A percentile compares a stretch with the other conserved stretches of the same genome.
Evolutionary conservation across 441 rosid species (phyloP).

Genomic region (Adansonia rubrostipa): DNA sequence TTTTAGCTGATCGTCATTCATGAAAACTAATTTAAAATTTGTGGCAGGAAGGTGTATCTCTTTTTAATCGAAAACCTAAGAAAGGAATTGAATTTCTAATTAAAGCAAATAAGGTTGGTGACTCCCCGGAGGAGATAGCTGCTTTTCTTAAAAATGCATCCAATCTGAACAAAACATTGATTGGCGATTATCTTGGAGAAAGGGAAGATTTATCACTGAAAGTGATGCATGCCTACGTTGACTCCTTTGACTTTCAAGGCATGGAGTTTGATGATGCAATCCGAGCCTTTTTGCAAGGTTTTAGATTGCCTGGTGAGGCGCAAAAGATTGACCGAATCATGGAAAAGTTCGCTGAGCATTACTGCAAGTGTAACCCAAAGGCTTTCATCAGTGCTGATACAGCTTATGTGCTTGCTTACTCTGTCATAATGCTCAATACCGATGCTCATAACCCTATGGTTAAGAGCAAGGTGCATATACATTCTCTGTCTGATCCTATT

Average conservation of each 20-base stretch:
- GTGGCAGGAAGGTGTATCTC: conserved; percentile 99
- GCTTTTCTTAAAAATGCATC: conserved; percentile 85
- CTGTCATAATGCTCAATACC: conserved; percentile 95
- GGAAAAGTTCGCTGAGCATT: conserved; percentile 98
- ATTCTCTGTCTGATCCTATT: conserved; percentile 27
- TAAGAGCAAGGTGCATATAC: conserved; percentile 82
- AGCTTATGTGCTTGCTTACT: conserved; percentile 97
- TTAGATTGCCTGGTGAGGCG: conserved; percentile 99
- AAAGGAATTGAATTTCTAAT: conserved; percentile 97
- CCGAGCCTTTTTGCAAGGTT: conserved; percentile 82
- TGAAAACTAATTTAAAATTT: conserved; percentile 50
- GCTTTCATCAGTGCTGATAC: conserved; percentile 95
- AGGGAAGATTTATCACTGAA: conserved; percentile 89
- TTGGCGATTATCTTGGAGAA: conserved; percentile 99
- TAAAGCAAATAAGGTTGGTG: conserved; percentile 94
- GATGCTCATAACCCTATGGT: conserved; percentile 99
- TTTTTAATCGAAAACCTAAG: conserved; percentile 93
- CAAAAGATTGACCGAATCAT: conserved; percentile 97
- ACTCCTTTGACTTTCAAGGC: conserved; percentile 88
- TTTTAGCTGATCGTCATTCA: conserved; percentile 25
- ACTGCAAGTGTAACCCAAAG: conserved; percentile 94
- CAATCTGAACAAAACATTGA: conserved; percentile 81
- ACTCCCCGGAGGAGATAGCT: conserved; percentile 95
- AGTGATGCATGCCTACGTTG: conserved; percentile 98
- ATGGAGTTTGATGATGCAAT: conserved; percentile 99